Conservation (phyloP, 371 early-diverging fungal genomes). For the Batrachochytrium dendrobatidis region DNA sequence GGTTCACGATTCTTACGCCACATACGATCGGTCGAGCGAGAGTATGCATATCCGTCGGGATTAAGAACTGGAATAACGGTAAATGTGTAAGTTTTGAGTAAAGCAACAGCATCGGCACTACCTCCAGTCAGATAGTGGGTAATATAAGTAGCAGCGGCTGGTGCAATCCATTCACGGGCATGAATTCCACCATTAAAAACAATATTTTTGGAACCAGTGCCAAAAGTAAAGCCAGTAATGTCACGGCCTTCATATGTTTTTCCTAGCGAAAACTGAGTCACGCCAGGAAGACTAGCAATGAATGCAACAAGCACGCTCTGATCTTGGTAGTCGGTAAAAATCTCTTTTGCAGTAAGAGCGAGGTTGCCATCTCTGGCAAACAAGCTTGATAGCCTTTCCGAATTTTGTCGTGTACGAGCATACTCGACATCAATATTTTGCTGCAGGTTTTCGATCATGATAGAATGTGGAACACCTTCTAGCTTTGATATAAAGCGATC, state of each 20-base stretch:
- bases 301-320: conserved; percentile 13
- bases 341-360: conserved; percentile 6
- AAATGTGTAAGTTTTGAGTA: conserved; percentile 21
- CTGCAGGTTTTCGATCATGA: conserved; percentile 13
- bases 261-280: conserved; percentile 16
- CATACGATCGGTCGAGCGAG: conserved; percentile 20
- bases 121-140: conserved; percentile 18
- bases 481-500: no score
- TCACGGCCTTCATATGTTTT: conserved; percentile 16
- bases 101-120: conserved; percentile 3
- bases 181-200: conserved; percentile 32
- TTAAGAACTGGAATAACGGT: conserved; percentile 29
- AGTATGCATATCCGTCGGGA: conserved; percentile 29
- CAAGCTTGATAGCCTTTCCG: conserved; percentile 3
- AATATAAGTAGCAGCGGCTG: conserved; percentile 21
- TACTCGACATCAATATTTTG: conserved; percentile 17
- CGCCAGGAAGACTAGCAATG: conserved; percentile 14
- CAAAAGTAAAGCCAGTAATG: conserved; percentile 22
- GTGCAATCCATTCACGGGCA: conserved; percentile 31
- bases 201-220: conserved; percentile 20
- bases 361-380: neutral
- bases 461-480: no score
- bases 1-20: conserved; percentile 30
- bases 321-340: conserved; percentile 26
- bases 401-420: conserved; percentile 10